Evolutionary conservation across 2,329 filamentous ascomycete species (phyloP).

Genomic region (Sporothrix humicola): DNA sequence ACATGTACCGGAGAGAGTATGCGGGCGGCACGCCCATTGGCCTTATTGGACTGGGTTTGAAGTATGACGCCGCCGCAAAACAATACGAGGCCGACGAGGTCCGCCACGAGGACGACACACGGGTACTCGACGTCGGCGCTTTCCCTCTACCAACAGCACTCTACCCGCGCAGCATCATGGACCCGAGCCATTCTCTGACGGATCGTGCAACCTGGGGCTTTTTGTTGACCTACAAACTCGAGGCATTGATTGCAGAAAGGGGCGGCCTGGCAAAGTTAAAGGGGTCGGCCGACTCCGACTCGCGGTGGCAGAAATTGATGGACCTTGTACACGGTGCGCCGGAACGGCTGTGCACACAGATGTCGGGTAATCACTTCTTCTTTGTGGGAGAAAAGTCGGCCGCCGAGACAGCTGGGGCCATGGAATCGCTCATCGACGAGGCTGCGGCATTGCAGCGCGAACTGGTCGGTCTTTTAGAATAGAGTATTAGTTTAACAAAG

Average conservation of each 20-base stretch:
- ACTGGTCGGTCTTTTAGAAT: background rate
- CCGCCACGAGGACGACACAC: background rate
- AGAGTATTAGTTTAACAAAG: background rate
- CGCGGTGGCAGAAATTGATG: background rate
- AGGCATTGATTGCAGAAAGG: background rate
- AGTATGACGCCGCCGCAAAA: background rate
- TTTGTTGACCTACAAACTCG: slow-evolving; percentile 9
- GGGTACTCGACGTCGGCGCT: background rate
- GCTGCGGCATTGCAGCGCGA: background rate
- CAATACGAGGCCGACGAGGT: background rate
- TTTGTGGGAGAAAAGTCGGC: slow-evolving; percentile 16
- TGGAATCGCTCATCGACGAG: background rate
- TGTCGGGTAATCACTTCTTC: slow-evolving; percentile 7
- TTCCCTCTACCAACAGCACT: background rate
- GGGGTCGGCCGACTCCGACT: background rate
- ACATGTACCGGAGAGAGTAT: background rate
- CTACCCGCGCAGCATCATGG: background rate
- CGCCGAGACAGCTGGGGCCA: background rate
- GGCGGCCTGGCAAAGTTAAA: background rate
- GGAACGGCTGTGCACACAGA: background rate
- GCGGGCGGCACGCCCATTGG: background rate
- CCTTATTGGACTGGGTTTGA: background rate
- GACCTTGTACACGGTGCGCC: slow-evolving; percentile 7
- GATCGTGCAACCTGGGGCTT: slow-evolving; percentile 15
- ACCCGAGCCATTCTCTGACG: background rate